Base-by-base conservation (phyloP, 2,329 filamentous ascomycete genomes). In the Harringtonia aguacate region DNA sequence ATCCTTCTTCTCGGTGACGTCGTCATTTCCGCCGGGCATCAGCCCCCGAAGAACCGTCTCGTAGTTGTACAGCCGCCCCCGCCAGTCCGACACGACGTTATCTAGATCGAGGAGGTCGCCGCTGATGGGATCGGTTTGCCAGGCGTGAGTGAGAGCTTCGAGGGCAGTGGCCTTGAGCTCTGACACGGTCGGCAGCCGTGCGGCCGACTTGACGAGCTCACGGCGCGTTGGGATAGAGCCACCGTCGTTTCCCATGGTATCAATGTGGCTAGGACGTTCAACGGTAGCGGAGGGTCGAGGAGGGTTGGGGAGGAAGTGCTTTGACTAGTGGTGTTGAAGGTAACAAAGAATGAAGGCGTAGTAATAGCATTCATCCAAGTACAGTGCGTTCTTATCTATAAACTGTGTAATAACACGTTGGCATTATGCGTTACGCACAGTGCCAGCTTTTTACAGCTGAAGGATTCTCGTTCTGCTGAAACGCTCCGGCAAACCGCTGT, bases 181-280 rank as follows among this genome's bases (percentile, higher is more conserved):
- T 38, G 86, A 81, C 24, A 86, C 75, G 29, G 85, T 94, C 20
- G 84, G 85, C 41, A 80, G 75, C 55, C 86, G 84, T 35, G 89
- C 87, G 24, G 89, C 87, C 63, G 90, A 84, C 65, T 94, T 94
- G 61, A 98, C 92, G 37, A 98, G 85, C 64, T 98, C 94, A 58
- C 88, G 84, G 28, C 94, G 86, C 50, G 84, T 97, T 6, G 92
- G 92, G 54, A 98, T 98, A 53, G 86, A 90, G 60, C 92, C 92
- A 54, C 92, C 92, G 62, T 98, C 92, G 67, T 98, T 98, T 61
- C 92, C 92, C 92, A 98, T 95, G 55, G 42, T 28, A 20, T 17
- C 17, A 17, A n/a, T 17, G 21, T 28, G 6, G 36, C 21, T 27
- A 20, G 3, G 4, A 22, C 8, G 17, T 14, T 13, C 13, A 12